Base-by-base conservation (phyloP, 177 flowering plant genomes). In the Vitis hybrid region DNA sequence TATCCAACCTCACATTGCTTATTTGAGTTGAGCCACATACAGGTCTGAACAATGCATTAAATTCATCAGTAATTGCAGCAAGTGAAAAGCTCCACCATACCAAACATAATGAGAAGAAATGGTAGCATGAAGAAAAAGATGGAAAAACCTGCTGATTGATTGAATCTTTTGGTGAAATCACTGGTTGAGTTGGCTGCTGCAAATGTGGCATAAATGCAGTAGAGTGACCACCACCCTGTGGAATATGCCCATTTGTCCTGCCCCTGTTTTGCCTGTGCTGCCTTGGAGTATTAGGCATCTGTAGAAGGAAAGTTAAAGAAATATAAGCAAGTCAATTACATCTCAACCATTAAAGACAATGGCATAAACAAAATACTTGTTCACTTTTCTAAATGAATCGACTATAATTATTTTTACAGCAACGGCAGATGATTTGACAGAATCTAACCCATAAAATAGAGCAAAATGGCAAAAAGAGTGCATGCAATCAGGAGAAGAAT, bases 231-330 rank as follows among this genome's bases (percentile, higher is more conserved):
- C 80, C 75, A 55, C 67, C 76, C 45, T 78, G 87, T 10, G 80
- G 77, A 70, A 74, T 51, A 73, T 84, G 78, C 45, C 89, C 86
- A 69, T 82, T 87, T 70, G 80, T 72, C 81, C 94, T 82, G 29
- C 87, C 90, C 66, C 92, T 82, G 72, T 78, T 85, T 73, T 86
- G 94, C 62, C 89, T 80, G 56, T 78, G 69, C 15, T 78, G 91
- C 66, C 89, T 86, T 67, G 79, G 74, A 70, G 58, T 49, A 68
- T 75, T 81, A 14, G 90, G 84, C 39, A 83, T 72, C 98, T 93
- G 80, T 33, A 66, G 45, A 52, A 65, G 7, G 39, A 39, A 64
- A 64, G 16, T n/a, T 48, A 11, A 18, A 66, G 31, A 3, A 51
- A 3, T 39, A 52, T 15, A 64, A 65, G 39, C 56, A 58, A 66